Percentiles rank a stretch among this genome's conserved stretches.
Conservation (phyloP, 2,329 filamentous ascomycete genomes). For the Simplicillium sp. region DNA sequence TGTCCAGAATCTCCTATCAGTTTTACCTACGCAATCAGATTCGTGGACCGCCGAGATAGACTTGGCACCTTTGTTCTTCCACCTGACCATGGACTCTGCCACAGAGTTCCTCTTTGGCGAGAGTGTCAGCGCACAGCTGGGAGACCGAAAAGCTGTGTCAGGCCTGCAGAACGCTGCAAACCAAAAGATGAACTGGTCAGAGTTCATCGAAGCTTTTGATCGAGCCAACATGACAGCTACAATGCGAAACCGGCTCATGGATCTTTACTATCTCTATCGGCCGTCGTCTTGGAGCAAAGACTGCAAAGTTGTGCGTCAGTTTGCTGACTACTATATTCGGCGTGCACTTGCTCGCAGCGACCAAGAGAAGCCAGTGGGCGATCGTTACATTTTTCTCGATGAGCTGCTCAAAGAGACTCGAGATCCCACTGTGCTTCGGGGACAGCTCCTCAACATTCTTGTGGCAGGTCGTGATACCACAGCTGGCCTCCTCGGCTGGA, state of each 20-base stretch:
- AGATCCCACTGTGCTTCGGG: slow-evolving; percentile 14
- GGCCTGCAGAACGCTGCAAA: too few relatives aligned
- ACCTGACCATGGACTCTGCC: slow-evolving; percentile 36
- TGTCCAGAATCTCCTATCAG: slow-evolving; percentile 21
- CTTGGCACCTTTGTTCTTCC: slow-evolving; percentile 36
- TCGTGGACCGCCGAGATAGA: slow-evolving; percentile 24
- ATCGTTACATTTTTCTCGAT: slow-evolving; percentile 21
- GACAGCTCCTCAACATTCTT: slow-evolving; percentile 24
- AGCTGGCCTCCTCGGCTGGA: slow-evolving; percentile 37
- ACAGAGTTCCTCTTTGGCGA: slow-evolving; percentile 55
- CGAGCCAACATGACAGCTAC: slow-evolving; percentile 31
- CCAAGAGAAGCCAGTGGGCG: slow-evolving; percentile 4
- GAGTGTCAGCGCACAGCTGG: slow-evolving; percentile 29
- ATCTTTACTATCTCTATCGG: slow-evolving; percentile 33
- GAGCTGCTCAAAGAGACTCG: slow-evolving; percentile 23
- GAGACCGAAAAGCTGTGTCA: slow-evolving; percentile 8
- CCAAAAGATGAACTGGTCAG: too few relatives aligned
- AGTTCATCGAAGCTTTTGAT: slow-evolving; percentile 23
- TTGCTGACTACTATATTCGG: slow-evolving; percentile 60
- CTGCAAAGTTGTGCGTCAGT: slow-evolving; percentile 56
- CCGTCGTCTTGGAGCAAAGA: slow-evolving; percentile 52
- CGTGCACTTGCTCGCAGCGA: slow-evolving; percentile 32
- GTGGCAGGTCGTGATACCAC: slow-evolving; percentile 48
- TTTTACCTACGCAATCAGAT: slow-evolving; percentile 18
- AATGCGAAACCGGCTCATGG: slow-evolving; percentile 39